Percentiles rank a stretch among this genome's conserved stretches.
phyloP scores from a whole-genome alignment of 768 basidiomycete species.

The Suillus cothurnatus region DNA sequence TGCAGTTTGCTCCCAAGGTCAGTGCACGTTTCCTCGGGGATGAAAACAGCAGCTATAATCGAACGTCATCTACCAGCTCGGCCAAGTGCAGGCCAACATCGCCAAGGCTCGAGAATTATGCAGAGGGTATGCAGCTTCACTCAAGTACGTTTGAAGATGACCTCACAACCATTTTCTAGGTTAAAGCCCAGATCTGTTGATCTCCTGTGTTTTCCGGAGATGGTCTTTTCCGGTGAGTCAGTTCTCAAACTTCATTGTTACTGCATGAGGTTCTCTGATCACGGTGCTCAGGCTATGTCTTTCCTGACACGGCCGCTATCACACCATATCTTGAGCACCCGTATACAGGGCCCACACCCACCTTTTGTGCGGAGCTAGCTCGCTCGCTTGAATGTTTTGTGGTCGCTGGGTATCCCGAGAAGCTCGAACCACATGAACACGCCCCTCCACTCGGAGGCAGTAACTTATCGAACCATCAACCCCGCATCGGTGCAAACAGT shows the following conservation, averaged over 20 bases:
- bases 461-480: constrained; percentile 1
- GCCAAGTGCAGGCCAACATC: constrained; percentile 71
- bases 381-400: constrained; percentile 68
- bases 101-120: constrained; percentile 63
- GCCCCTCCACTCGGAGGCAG: constrained; percentile 16
- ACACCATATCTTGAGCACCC: constrained; percentile 75
- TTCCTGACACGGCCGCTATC: constrained; percentile 66
- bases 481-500: constrained; percentile 64
- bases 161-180: constrained; percentile 38
- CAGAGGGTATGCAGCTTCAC: constrained; percentile 45
- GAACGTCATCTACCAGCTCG: constrained; percentile 50
- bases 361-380: constrained; percentile 72
- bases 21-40: constrained; percentile 9
- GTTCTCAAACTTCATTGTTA: not conserved
- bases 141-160: not conserved
- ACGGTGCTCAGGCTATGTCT: constrained; percentile 68
- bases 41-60: not conserved
- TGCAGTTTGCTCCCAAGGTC: constrained; percentile 58
- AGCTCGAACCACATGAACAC: constrained; percentile 38
- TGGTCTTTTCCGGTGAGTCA: constrained; percentile 75
- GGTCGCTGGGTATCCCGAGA: constrained; percentile 80
- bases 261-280: not conserved
- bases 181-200: constrained; percentile 74
- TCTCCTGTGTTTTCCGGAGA: constrained; percentile 85
- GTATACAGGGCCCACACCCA: constrained; percentile 68